Evolutionary conservation across 352 stramenopile genomes (phyloP), one percentile per base, ranked within the genome.

Genomic region (Thraustochytrium sp.): DNA sequence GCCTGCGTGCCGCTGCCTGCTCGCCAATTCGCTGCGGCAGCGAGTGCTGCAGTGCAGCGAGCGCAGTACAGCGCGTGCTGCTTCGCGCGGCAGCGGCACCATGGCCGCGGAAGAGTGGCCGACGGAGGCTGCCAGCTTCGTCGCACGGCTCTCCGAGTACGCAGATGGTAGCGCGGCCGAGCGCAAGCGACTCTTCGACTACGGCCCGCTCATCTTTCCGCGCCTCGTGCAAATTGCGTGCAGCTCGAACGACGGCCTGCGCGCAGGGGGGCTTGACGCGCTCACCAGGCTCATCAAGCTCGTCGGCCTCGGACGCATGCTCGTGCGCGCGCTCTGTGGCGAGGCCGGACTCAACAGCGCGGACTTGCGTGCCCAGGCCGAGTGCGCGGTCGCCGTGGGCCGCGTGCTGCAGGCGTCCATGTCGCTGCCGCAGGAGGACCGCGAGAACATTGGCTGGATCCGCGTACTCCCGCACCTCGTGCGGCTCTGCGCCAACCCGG

Each of bases 171-270:
- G 9, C 26, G 16, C 48, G 26, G 18, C 21, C 1, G 68, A 80
- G 48, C 48, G 40, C 11, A 61, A 72, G 36, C 29, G 26, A 29
- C 68, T 80, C 23, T 80, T 80, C 42, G 68, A 80, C 44, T 80
- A 80, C 34, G 68, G 68, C 8, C 68, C 68, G 29, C 44, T 80
- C 37, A 64, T 80, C 37, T 80, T 80, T 42, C 68, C 68, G 23
- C 63, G 68, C 11, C 48, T 80, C 9, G 68, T 80, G 5, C n/a
- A 13, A 11, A 26, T 80, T 31, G 68, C 40, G n/a, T 63, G 48
- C 23, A 64, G 26, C 37, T n/a, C 13, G n/a, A 23, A 72, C 53
- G 23, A 21, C 18, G 68, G 68, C 16, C 68, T 80, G 1, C 68
- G 68, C 37, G 68, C 68, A 9, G 68, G 4, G 5, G 68, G 68